Base-by-base conservation (phyloP, 805 yeast species). In the Cephaloascus albidus region DNA sequence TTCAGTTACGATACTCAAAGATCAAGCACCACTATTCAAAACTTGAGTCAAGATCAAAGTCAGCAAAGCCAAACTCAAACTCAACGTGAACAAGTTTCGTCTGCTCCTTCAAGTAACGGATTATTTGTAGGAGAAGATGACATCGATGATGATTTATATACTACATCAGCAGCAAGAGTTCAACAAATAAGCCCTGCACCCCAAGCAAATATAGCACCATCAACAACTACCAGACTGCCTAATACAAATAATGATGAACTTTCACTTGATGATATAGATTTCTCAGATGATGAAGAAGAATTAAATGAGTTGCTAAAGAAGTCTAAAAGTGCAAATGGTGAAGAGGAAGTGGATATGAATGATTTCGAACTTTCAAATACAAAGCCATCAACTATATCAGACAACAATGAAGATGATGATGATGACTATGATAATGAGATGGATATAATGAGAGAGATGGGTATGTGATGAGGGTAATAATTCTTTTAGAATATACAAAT, bases 401-500 rank as follows among this genome's bases (percentile, higher is more conserved):
- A 14, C 10, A 18, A 19, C 17, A 37, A 33, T n/a, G 41, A 37
- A 16, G 34, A 36, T 16, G 37, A 17, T 31, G 38, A 20, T 12
- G 20, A 18, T 12, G 43, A 41, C 4, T 36, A 32, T 15, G 45
- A 43, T 5, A 45, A 44, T 14, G 46, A 44, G 17, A 20, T 41
- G 17, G 43, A 38, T 5, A 28, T 39, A 10, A 37, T 44, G 41
- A 38, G 45, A 20, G 46, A 44, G 15, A 44, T 44, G 46, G 46
- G 46, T 14, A 18, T 41, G 38, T 43, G 20, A 37, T 18, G n/a
- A n/a, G n/a, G n/a, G n/a, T n/a, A n/a, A n/a, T n/a, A n/a, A n/a
- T n/a, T n/a, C n/a, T n/a, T n/a, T n/a, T n/a, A n/a, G n/a, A n/a
- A n/a, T n/a, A n/a, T n/a, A n/a, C n/a, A n/a, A n/a, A n/a, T n/a